phyloP scores from a whole-genome alignment of 2,329 filamentous ascomycete genomes.

The Grosmannia serpens region DNA sequence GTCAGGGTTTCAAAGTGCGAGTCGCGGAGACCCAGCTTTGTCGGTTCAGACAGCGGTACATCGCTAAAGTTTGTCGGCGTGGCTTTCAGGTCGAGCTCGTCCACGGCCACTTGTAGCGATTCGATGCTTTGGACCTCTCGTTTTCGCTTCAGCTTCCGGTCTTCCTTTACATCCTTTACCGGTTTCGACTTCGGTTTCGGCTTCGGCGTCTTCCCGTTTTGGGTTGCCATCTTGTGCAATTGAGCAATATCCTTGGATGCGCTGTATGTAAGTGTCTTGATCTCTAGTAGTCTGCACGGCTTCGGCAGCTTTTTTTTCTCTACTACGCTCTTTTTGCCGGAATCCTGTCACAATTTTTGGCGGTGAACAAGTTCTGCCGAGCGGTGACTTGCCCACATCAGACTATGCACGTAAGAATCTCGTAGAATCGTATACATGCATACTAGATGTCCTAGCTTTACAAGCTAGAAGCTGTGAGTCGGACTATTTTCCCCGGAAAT shows the following conservation, averaged over 20 bases:
- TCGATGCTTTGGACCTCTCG: conserved; percentile 16
- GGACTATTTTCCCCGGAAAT: too few species aligned
- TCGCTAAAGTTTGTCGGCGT: conserved; percentile 61
- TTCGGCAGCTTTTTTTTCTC: neutral
- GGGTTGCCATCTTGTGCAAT: conserved; percentile 4
- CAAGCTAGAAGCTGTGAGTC: too few species aligned
- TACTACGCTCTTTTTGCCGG: neutral
- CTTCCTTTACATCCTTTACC: conserved; percentile 10
- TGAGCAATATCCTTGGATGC: neutral
- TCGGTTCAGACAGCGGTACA: conserved; percentile 75
- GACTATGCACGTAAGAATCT: neutral
- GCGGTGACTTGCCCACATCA: neutral
- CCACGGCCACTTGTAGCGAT: conserved; percentile 15
- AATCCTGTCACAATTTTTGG: conserved; percentile 6
- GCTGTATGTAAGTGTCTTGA: neutral
- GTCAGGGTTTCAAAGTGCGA: conserved; percentile 86
- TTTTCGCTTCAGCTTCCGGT: conserved; percentile 17
- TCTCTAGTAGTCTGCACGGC: neutral
- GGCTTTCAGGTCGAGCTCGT: conserved; percentile 40
- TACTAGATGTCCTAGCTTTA: too few species aligned
- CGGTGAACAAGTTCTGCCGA: conserved; percentile 1
- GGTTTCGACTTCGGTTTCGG: neutral
- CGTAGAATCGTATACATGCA: neutral
- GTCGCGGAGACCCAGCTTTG: conserved; percentile 64
- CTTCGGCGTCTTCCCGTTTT: conserved; percentile 2